Conservation (phyloP, 1,284 basidiomycete genomes). For the Leccinum brunneo-olivaceum region DNA sequence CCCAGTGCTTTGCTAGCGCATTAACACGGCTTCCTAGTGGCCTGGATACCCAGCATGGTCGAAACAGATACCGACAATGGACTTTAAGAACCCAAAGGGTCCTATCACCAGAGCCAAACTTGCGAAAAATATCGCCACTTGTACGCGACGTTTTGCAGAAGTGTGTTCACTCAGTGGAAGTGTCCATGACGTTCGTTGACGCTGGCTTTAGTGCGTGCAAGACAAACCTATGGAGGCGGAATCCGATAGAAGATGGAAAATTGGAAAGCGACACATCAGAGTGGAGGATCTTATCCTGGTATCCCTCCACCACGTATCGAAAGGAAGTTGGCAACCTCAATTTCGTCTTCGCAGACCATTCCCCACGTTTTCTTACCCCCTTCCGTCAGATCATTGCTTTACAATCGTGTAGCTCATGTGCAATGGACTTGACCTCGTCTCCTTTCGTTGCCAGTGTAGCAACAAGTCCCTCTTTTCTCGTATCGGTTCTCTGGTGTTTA, state of each 20-base stretch:
- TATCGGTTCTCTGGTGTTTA: too few relatives aligned
- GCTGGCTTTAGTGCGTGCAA: conserved; percentile 40
- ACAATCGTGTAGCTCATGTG: too few relatives aligned
- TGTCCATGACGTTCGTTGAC: conserved; percentile 4
- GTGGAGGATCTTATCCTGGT: conserved; percentile 63
- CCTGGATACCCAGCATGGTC: conserved; percentile 71
- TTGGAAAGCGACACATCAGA: conserved; percentile 50
- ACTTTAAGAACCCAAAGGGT: conserved; percentile 66
- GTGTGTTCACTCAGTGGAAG: conserved; percentile 26
- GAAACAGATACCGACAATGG: conserved; percentile 70
- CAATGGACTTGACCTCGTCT: too few relatives aligned
- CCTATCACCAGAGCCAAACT: conserved; percentile 63
- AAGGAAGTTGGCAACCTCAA: conserved; percentile 75
- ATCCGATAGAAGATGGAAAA: conserved; percentile 49
- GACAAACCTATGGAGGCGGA: conserved; percentile 50
- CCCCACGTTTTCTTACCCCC: background rate
- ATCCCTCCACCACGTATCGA: conserved; percentile 71
- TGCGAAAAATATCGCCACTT: conserved; percentile 63
- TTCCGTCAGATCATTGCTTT: too few relatives aligned
- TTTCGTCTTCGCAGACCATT: conserved; percentile 41
- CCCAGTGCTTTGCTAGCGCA: background rate
- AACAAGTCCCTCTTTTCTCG: too few relatives aligned
- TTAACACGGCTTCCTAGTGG: conserved; percentile 43
- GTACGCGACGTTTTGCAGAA: conserved; percentile 49
- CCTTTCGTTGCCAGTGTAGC: too few relatives aligned